These are phyloP conservation scores for Panaeolus papilionaceus DNA, from an alignment of 768 basidiomycete species.

Conservation along the genomic window DNA sequence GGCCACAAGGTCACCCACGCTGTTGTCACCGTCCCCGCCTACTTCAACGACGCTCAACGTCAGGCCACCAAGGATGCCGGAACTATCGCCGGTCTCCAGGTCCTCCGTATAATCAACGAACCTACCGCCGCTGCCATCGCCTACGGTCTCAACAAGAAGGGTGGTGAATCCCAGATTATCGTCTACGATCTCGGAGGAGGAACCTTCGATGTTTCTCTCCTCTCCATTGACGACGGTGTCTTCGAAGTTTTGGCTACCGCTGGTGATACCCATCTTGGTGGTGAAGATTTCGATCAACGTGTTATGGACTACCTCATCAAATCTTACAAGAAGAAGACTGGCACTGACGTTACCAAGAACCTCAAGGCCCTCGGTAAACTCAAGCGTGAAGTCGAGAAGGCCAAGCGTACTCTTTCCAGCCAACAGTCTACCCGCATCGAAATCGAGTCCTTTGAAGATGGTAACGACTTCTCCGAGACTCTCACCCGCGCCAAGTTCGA, in stretches of 20 bases:
- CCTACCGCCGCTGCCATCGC: constrained; percentile 98
- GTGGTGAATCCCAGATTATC: constrained; percentile 92
- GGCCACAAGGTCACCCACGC: constrained; percentile 96
- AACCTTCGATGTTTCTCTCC: constrained; percentile 97
- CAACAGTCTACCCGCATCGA: constrained; percentile 93
- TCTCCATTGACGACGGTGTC: constrained; percentile 93
- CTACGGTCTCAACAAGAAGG: constrained; percentile 97
- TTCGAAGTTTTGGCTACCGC: constrained; percentile 91
- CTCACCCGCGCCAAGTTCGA: constrained; percentile 99
- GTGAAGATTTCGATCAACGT: constrained; percentile 96
- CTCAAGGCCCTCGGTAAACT: constrained; percentile 88
- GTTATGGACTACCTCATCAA: constrained; percentile 91
- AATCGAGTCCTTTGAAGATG: constrained; percentile 95
- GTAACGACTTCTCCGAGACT: constrained; percentile 97
- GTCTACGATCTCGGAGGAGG: constrained; percentile 99
- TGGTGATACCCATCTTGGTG: constrained; percentile 94
- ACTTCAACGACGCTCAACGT: constrained; percentile 99
- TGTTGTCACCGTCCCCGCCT: constrained; percentile 96
- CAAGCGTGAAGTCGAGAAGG: constrained; percentile 93
- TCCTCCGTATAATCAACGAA: constrained; percentile 98
- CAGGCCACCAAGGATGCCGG: constrained; percentile 99
- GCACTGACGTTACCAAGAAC: constrained; percentile 81
- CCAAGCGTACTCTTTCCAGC: constrained; percentile 90
- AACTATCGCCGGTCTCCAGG: constrained; percentile 91
- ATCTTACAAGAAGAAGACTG: constrained; percentile 91